Evolutionary conservation across 140 eudicot genomes (phyloP).

Genomic region (Anethum foeniculum): DNA sequence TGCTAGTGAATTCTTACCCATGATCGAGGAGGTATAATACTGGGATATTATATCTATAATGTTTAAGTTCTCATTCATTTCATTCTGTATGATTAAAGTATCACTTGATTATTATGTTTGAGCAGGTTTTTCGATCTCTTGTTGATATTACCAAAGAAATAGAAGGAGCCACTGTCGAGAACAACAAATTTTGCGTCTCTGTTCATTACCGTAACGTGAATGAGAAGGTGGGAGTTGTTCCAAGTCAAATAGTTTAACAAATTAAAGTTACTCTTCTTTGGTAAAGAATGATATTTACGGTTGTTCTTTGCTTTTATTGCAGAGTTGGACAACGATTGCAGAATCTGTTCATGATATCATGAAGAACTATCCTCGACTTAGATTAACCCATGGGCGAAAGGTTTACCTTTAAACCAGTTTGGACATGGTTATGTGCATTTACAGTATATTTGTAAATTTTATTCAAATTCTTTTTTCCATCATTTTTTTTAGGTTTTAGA

Average conservation of each 20-base stretch:
- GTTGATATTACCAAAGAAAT: constrained; percentile 54
- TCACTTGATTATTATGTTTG: not conserved
- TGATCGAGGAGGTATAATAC: constrained; percentile 71
- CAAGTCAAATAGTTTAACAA: not conserved
- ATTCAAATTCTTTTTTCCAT: not conserved
- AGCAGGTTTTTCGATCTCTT: constrained; percentile 55
- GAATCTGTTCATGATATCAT: constrained; percentile 46
- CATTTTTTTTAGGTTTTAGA: constrained; percentile 61
- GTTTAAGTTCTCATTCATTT: not conserved
- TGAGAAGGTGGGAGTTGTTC: constrained; percentile 47
- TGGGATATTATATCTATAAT: not conserved
- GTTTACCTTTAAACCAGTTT: constrained; percentile 19
- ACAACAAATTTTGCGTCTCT: constrained; percentile 44
- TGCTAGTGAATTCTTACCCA: constrained; percentile 82
- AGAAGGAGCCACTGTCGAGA: constrained; percentile 45
- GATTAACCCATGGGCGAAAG: constrained; percentile 85
- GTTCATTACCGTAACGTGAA: constrained; percentile 60
- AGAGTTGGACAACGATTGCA: constrained; percentile 66
- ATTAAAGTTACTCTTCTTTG: not conserved
- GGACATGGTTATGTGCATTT: not conserved
- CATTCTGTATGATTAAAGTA: not conserved
- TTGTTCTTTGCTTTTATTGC: constrained; percentile 4
- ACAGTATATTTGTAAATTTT: not conserved
- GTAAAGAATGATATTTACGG: not conserved
- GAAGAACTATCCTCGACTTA: constrained; percentile 50